Evolutionary conservation across 139 green algal species (phyloP).

Genomic region (Eudorina sp.): DNA sequence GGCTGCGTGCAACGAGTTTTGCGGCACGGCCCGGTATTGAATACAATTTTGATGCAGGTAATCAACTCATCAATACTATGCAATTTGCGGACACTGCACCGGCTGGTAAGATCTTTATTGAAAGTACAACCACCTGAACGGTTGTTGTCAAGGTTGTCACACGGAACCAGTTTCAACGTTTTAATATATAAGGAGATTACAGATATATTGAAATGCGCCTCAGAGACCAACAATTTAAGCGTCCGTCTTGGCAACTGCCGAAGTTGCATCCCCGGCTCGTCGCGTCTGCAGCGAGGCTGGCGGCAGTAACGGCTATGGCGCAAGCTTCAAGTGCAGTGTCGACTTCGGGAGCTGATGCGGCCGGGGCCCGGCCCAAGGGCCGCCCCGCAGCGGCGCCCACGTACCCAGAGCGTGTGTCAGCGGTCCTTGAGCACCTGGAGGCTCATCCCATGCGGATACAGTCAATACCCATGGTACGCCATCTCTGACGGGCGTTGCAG

Average conservation of each 20-base stretch:
- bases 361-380: background rate
- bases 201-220: background rate
- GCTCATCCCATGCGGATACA: background rate
- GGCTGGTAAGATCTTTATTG: too few species aligned
- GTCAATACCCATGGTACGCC: slow-evolving; percentile 21
- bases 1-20: too few species aligned
- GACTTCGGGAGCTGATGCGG: background rate
- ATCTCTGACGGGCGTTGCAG: too few species aligned
- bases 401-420: background rate
- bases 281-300: background rate
- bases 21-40: too few species aligned
- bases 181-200: too few species aligned
- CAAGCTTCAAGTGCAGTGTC: background rate
- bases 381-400: background rate
- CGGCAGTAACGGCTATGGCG: background rate
- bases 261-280: background rate
- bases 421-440: background rate
- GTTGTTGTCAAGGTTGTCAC: too few species aligned
- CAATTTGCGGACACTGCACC: too few species aligned
- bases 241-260: background rate
- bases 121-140: too few species aligned
- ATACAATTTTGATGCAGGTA: too few species aligned
- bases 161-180: too few species aligned
- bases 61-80: too few species aligned
- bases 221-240: background rate